A percentile compares a stretch with the other conserved stretches of the same genome.
These are phyloP conservation scores for Plenodomus lindquistii DNA, from an alignment of 2,329 filamentous ascomycete species.

Conservation along the genomic window DNA sequence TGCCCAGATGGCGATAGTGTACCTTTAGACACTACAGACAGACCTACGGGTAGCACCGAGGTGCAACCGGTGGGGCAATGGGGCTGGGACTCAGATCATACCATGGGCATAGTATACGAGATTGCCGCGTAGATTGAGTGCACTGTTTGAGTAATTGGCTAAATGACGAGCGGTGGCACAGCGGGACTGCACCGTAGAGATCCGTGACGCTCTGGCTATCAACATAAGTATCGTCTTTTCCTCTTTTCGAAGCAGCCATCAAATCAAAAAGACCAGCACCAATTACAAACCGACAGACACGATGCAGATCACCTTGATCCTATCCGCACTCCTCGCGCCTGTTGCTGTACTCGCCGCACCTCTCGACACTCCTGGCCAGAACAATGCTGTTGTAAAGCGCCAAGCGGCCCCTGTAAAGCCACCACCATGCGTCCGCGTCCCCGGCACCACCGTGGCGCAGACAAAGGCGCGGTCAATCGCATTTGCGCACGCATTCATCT, in stretches of 20 bases:
- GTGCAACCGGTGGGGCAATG: not conserved
- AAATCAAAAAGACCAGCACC: not conserved
- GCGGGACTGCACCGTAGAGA: not conserved
- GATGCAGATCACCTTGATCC: constrained; percentile 25
- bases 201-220: not conserved
- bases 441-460: constrained; percentile 12
- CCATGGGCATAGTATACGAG: not conserved
- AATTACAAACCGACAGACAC: not conserved
- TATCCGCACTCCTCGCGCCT: constrained; percentile 18
- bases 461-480: constrained; percentile 19
- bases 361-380: not conserved
- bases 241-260: not conserved
- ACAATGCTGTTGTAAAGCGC: constrained; percentile 7
- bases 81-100: not conserved
- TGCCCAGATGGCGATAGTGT: not conserved
- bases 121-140: not conserved
- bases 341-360: constrained; percentile 20
- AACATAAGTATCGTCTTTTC: not conserved
- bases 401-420: constrained; percentile 26
- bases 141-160: not conserved
- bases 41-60: not conserved
- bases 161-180: not conserved
- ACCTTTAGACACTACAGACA: not conserved
- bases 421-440: constrained; percentile 25
- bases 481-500: constrained; percentile 35